These are phyloP conservation scores for Sporothrix variecibatus DNA, from an alignment of 2,329 filamentous ascomycete genomes.

Conservation along the genomic window DNA sequence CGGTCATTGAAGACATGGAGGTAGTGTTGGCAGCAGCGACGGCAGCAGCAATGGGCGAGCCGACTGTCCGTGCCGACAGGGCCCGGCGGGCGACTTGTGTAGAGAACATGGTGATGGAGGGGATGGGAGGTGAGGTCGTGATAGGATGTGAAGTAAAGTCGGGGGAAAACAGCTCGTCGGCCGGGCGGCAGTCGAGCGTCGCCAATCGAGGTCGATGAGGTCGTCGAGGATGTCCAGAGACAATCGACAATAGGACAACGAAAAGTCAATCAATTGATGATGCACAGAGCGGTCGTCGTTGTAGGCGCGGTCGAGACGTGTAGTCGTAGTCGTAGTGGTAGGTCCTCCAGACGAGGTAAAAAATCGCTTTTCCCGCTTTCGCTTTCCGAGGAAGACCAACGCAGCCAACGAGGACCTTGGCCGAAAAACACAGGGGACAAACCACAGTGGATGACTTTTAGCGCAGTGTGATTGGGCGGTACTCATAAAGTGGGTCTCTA, in stretches of 20 bases:
- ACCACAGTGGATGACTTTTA: constrained; percentile 23
- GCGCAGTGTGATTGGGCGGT: not conserved
- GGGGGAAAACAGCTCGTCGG: not conserved
- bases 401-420: not conserved
- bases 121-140: not conserved
- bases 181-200: constrained; percentile 5
- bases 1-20: not conserved
- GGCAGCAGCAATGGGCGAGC: constrained; percentile 17
- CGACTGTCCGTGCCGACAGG: constrained; percentile 18
- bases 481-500: not conserved
- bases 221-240: not conserved
- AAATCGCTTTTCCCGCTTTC: constrained; percentile 14
- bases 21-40: constrained; percentile 15
- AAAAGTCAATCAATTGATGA: not conserved
- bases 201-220: not conserved
- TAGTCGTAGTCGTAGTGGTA: not conserved
- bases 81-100: constrained; percentile 31
- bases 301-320: not conserved
- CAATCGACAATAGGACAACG: not conserved
- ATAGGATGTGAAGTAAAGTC: not conserved
- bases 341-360: constrained; percentile 9
- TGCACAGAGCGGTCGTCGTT: not conserved
- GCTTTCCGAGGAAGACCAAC: not conserved
- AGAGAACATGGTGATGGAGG: constrained; percentile 29
- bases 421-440: constrained; percentile 14